A percentile compares a stretch with the other conserved stretches of the same genome.
These are phyloP conservation scores for Myxozyma melibiosi DNA, from an alignment of 805 yeast species.

Conservation along the genomic window DNA sequence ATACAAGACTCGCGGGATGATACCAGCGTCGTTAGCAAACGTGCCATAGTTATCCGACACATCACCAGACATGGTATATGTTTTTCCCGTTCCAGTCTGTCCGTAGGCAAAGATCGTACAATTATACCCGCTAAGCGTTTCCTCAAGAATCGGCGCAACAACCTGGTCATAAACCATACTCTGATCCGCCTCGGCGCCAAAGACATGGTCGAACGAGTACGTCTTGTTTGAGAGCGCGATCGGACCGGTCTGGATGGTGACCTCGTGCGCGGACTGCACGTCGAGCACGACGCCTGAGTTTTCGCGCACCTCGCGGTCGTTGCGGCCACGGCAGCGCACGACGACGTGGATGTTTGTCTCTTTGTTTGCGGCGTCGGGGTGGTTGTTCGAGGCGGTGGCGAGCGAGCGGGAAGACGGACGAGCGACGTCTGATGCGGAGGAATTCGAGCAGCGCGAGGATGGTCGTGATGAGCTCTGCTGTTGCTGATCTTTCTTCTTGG, in stretches of 20 bases:
- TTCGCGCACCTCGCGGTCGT: slow-evolving; percentile 56
- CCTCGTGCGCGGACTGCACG: slow-evolving; percentile 52
- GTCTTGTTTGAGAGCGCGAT: slow-evolving; percentile 48
- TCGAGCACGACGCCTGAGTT: slow-evolving; percentile 65
- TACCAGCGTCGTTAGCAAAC: slow-evolving; percentile 55
- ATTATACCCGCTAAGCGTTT: slow-evolving; percentile 74
- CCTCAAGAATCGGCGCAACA: slow-evolving; percentile 65
- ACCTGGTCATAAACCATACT: slow-evolving; percentile 62
- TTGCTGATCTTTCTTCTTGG: slow-evolving; percentile 12
- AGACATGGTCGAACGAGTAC: slow-evolving; percentile 76
- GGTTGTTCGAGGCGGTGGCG: background rate
- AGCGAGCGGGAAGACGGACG: slow-evolving; percentile 20
- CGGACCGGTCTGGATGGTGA: slow-evolving; percentile 51
- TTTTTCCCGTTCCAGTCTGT: slow-evolving; percentile 76
- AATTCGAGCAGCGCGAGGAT: slow-evolving; percentile 3
- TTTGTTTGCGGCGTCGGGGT: slow-evolving; percentile 19
- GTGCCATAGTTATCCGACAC: slow-evolving; percentile 33
- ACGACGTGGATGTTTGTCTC: slow-evolving; percentile 60
- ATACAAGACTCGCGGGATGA: slow-evolving; percentile 62
- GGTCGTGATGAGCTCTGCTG: slow-evolving; percentile 6
- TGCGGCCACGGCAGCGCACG: slow-evolving; percentile 66
- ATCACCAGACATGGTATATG: slow-evolving; percentile 47
- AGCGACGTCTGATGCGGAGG: slow-evolving; percentile 1
- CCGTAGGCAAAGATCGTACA: slow-evolving; percentile 80
- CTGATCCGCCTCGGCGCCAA: slow-evolving; percentile 82